Conservation (phyloP, 495 filamentous ascomycete species). For the Tricharina praecox region DNA sequence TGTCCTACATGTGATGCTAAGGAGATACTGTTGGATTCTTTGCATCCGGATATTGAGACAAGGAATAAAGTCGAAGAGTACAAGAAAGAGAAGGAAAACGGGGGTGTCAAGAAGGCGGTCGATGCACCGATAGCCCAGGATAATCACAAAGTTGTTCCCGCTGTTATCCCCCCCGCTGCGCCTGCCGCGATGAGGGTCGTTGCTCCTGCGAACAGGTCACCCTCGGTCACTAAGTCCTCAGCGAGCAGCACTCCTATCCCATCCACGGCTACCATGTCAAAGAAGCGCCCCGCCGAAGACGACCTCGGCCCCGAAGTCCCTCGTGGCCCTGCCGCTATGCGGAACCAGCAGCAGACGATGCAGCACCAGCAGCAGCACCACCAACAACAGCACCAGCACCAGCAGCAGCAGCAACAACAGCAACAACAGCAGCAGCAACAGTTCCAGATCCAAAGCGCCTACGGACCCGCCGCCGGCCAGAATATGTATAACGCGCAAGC, state of each 20-base stretch:
- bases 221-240: slow-evolving; percentile 23
- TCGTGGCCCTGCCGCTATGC: slow-evolving; percentile 32
- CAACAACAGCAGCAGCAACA: slow-evolving; percentile 9
- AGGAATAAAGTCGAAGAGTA: slow-evolving; percentile 62
- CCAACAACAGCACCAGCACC: background rate
- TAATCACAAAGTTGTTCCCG: background rate
- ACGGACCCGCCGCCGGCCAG: background rate
- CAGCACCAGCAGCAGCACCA: slow-evolving; percentile 26
- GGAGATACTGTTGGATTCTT: slow-evolving; percentile 81
- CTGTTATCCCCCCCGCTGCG: background rate
- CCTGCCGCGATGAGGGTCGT: slow-evolving; percentile 1
- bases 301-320: slow-evolving; percentile 31
- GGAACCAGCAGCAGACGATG: slow-evolving; percentile 23
- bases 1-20: slow-evolving; percentile 83
- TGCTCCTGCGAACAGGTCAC: background rate
- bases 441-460: slow-evolving; percentile 8
- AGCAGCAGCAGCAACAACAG: slow-evolving; percentile 25
- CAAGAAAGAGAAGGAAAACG: slow-evolving; percentile 49
- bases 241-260: slow-evolving; percentile 30
- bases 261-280: slow-evolving; percentile 31
- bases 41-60: slow-evolving; percentile 62
- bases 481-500: slow-evolving; percentile 3
- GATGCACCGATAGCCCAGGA: background rate
- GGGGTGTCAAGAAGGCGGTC: slow-evolving; percentile 22
- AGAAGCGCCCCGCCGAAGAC: slow-evolving; percentile 72